A percentile compares a stretch with the other conserved stretches of the same genome.
These are phyloP conservation scores for Entomortierella chlamydospora DNA, from an alignment of 192 early-diverging fungal species.

Conservation along the genomic window DNA sequence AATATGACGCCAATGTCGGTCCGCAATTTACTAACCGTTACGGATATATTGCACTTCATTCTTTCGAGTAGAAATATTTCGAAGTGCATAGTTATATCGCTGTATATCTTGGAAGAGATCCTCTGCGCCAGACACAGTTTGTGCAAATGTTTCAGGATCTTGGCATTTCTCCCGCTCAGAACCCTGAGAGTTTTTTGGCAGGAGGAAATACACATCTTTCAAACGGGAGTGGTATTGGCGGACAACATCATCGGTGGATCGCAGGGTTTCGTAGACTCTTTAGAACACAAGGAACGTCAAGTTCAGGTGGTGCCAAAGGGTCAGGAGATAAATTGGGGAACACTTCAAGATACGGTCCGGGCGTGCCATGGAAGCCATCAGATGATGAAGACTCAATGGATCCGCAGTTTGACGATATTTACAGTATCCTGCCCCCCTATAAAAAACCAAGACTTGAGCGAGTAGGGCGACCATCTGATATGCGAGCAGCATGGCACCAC, in stretches of 20 bases:
- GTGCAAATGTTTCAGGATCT: conserved; percentile 43
- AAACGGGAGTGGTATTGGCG: not conserved
- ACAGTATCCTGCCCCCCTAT: conserved; percentile 36
- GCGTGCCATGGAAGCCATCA: not conserved
- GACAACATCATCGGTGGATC: conserved; percentile 36
- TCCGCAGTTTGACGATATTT: conserved; percentile 48
- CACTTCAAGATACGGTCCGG: too few relatives aligned
- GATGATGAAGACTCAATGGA: conserved; percentile 30
- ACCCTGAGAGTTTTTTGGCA: not conserved
- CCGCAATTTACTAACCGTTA: too few relatives aligned
- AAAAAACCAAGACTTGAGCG: conserved; percentile 48
- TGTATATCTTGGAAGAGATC: conserved; percentile 49
- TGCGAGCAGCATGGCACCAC: conserved; percentile 39
- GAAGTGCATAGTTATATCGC: conserved; percentile 45
- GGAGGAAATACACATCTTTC: not conserved
- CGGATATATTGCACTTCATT: too few relatives aligned
- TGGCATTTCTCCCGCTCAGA: conserved; percentile 25
- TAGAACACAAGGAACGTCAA: conserved; percentile 16
- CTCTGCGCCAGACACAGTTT: conserved; percentile 36
- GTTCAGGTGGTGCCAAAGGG: not conserved
- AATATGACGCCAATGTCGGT: too few relatives aligned
- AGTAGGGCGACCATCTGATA: conserved; percentile 38
- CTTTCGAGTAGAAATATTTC: conserved; percentile 29
- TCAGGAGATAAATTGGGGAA: not conserved
- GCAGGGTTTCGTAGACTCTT: conserved; percentile 48